Evolutionary conservation across 2,329 filamentous ascomycete genomes (phyloP).

Genomic region (Hyphodiscus sp.): DNA sequence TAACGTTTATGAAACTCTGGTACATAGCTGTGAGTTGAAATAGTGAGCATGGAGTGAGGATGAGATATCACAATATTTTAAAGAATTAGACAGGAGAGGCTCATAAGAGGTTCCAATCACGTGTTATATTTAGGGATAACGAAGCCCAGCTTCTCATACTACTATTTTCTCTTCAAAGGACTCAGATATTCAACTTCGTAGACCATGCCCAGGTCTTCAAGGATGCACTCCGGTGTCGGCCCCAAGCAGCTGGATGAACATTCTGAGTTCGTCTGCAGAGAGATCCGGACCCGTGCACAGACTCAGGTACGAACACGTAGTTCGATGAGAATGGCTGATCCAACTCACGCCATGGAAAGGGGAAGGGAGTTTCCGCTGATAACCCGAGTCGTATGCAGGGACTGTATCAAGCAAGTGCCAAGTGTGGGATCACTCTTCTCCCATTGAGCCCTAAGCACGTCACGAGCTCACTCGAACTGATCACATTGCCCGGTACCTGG

Average conservation of each 20-base stretch:
- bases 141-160: background rate
- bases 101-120: background rate
- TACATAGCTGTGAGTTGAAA: no score
- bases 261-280: background rate
- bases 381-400: background rate
- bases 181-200: background rate
- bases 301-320: conserved; percentile 15
- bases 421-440: background rate
- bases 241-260: background rate
- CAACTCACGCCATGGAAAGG: background rate
- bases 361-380: background rate
- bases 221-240: background rate
- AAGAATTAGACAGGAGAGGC: no score
- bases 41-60: no score
- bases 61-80: no score
- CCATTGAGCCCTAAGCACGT: background rate
- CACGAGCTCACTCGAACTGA: background rate
- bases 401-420: background rate
- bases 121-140: background rate
- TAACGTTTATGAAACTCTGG: no score
- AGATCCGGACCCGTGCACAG: background rate
- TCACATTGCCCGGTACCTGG: background rate
- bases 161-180: background rate
- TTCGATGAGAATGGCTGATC: conserved; percentile 3
- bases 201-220: background rate